Base-by-base conservation (phyloP, 129 eudicot genomes). In the Ambrosia artemisiifolia region DNA sequence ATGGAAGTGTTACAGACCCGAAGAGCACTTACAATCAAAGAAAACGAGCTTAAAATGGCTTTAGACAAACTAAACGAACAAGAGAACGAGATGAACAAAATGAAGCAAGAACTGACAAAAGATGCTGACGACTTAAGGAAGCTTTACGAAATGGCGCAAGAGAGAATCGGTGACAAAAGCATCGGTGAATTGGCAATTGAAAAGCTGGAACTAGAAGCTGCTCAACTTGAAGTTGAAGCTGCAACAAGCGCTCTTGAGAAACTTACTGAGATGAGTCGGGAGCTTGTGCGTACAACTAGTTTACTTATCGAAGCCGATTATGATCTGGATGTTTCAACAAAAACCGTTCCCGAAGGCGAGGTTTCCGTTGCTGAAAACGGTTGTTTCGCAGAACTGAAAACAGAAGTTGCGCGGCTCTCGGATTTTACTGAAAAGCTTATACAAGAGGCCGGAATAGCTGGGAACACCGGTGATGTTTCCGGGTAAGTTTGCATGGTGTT, bases 181-280 rank as follows among this genome's bases (percentile, higher is more conserved):
- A 65, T 85, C 2, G 88, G 85, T 3, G 95, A 90, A 64, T 67
- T 93, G 67, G 87, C 86, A 47, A 73, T 84, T 2, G 98, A 94
- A 76, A 84, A 87, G 43, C 82, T 90, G 48, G 86, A 90, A 73
- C 19, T 93, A 61, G 98, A 90, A 78, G 98, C 90, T 61, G 96
- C 96, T 71, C 87, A 85, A 74, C 80, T 94, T 54, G 92, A 94
- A 80, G 83, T 86, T 57, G 93, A 90, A 76, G 96, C 96, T 56
- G 98, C 96, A 65, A 88, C 91, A 0, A 84, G 60, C 66, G 93
- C 96, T 16, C 85, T 94, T 3, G 81, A 81, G 8, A 90, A 84
- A 48, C 82, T 90, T 20, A 70, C 86, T 17, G 93, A 88, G 54
- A 80, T 94, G 90, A 87, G 95, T 71, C 48, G 87, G 38, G 85